A percentile compares a stretch with the other conserved stretches of the same genome.
phyloP scores from a whole-genome alignment of 2,329 filamentous ascomycete species.

The Trichoderma sp. region DNA sequence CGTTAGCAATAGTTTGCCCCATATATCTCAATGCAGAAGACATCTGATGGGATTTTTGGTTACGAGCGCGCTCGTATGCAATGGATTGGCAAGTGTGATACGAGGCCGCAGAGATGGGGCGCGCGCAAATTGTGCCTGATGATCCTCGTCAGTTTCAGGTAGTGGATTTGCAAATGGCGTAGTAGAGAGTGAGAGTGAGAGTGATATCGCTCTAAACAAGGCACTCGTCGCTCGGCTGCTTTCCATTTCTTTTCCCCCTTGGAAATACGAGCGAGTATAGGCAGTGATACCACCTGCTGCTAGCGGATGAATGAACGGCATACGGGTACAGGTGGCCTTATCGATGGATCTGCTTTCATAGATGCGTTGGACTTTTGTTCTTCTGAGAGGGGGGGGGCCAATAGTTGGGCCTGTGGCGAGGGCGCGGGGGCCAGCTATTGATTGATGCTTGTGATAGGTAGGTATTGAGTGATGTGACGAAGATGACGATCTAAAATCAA shows the following conservation, averaged over 20 bases:
- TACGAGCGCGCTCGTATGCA: background rate
- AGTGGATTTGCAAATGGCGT: background rate
- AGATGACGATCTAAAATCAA: background rate
- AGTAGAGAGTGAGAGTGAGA: background rate
- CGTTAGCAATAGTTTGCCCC: background rate
- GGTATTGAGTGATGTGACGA: background rate
- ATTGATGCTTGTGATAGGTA: background rate
- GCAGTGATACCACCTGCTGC: conserved; percentile 2
- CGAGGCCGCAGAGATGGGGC: conserved; percentile 11
- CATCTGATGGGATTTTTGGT: background rate
- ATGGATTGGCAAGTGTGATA: conserved; percentile 9
- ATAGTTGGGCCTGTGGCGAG: conserved; percentile 5
- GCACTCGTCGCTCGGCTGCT: background rate
- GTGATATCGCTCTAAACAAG: no score
- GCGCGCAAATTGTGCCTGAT: conserved; percentile 8
- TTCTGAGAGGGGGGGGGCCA: background rate
- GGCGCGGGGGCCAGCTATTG: conserved; percentile 13
- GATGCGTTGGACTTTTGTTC: background rate
- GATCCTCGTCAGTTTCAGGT: conserved; percentile 25
- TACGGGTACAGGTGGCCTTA: background rate
- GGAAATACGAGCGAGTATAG: background rate
- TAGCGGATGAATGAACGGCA: background rate
- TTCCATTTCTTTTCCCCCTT: background rate
- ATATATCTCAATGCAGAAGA: conserved; percentile 4
- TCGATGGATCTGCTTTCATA: background rate